Percentiles rank a stretch among this genome's conserved stretches.
Conservation (phyloP, 257 asterid genomes). For the Nicotiana benthamiana region DNA sequence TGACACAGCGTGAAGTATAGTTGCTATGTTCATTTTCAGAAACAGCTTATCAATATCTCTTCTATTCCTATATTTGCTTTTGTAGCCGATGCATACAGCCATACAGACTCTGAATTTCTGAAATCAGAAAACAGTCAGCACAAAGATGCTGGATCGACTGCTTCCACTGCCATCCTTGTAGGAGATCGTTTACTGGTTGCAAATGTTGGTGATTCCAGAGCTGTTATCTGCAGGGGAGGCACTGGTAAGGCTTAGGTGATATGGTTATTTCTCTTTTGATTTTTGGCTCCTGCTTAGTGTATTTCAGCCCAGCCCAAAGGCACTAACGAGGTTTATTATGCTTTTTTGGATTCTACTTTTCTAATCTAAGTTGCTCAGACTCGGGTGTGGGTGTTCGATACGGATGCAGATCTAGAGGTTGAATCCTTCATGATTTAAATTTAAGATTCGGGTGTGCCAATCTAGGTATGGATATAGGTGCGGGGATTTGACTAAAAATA, state of each 20-base stretch:
- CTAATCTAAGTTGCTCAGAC: too few relatives aligned
- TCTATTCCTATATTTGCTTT: neutral
- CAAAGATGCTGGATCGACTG: constrained; percentile 97
- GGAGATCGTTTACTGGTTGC: constrained; percentile 91
- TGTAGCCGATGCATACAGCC: constrained; percentile 89
- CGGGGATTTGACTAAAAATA: too few relatives aligned
- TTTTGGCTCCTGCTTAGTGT: neutral
- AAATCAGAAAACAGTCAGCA: constrained; percentile 78
- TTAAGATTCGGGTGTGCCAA: too few relatives aligned
- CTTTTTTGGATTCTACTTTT: too few relatives aligned
- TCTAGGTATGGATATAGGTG: too few relatives aligned
- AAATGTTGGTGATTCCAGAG: constrained; percentile 94
- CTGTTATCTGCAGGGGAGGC: constrained; percentile 88
- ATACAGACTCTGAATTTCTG: constrained; percentile 89
- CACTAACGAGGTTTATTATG: too few relatives aligned
- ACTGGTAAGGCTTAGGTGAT: constrained; percentile 40
- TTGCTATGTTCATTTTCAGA: neutral
- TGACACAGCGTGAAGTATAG: neutral
- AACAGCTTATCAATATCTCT: neutral
- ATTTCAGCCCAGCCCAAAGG: neutral
- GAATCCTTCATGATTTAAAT: too few relatives aligned
- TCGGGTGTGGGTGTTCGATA: too few relatives aligned
- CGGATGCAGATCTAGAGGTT: too few relatives aligned
- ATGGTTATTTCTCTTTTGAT: neutral
- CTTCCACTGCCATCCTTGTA: constrained; percentile 96